Evolutionary conservation across 768 basidiomycete species (phyloP).

Genomic region (Auriscalpium microsporum): DNA sequence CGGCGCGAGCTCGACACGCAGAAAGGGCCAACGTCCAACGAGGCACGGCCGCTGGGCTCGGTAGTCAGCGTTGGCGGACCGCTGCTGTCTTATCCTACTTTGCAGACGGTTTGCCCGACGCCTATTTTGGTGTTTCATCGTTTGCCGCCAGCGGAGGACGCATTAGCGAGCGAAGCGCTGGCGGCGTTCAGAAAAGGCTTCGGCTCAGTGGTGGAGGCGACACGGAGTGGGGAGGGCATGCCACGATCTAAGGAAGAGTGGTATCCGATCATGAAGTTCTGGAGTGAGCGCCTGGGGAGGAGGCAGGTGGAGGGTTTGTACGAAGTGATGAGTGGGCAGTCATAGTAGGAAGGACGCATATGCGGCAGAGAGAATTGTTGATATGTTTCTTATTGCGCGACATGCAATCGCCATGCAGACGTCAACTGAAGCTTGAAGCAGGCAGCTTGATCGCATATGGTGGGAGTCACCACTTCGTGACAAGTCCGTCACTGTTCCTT

Average conservation of each 20-base stretch:
- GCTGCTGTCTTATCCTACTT: constrained; percentile 69
- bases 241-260: constrained; percentile 69
- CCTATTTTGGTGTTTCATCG: constrained; percentile 57
- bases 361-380: no score
- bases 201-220: constrained; percentile 37
- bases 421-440: no score
- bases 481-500: no score
- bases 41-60: constrained; percentile 44
- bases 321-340: constrained; percentile 46
- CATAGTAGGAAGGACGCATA: no score
- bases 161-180: constrained; percentile 38
- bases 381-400: no score
- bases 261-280: constrained; percentile 81
- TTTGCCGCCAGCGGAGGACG: constrained; percentile 34
- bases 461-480: no score
- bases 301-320: constrained; percentile 55
- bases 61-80: constrained; percentile 65
- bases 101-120: constrained; percentile 43
- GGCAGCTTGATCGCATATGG: no score
- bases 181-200: constrained; percentile 57
- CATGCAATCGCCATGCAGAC: no score
- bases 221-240: constrained; percentile 53
- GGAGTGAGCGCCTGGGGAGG: constrained; percentile 59
- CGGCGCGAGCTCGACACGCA: constrained; percentile 11
- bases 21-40: constrained; percentile 10